Base-by-base conservation (phyloP, 2,329 filamentous ascomycete species). In the Nigrospora osmanthi region DNA sequence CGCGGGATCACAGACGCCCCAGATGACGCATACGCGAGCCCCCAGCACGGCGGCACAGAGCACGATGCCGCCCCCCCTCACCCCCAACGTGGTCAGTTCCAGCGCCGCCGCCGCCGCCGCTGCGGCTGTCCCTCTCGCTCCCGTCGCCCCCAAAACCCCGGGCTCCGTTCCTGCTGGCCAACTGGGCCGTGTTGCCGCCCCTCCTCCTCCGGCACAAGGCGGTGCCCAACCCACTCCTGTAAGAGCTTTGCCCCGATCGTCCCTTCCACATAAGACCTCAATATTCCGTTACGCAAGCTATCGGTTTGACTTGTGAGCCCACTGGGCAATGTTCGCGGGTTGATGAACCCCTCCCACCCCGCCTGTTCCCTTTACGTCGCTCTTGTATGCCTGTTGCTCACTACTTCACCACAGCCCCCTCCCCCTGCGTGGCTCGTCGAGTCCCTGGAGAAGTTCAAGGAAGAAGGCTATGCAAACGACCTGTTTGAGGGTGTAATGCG, bases 401-500 rank as follows among this genome's bases (percentile, higher is more conserved):
- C 53, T 45, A 55, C 46, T 36, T 44, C 23, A 37, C 51, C 43
- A 46, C 58, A 95, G 89, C 88, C 89, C 47, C 81, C 87, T 9
- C 83, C 89, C 15, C 90, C 91, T n/a, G 72, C 79, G 46, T 97
- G 93, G 93, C 85, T 98, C 45, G 71, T 75, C 46, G 68, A 76
- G 34, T 85, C 87, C 43, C 78, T 97, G n/a, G 71, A 78, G 47
- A 75, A 81, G 19, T 78, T 97, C 46, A 70, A 71, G 54, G 81
- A 81, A 53, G 58, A 57, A 16, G 66, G 67, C 15, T 91, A 95
- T 58, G 84, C 87, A 4, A 78, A 84, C 55, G 89, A 96, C 62
- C 76, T 78, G 30, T 97, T 97, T 61, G 89, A 95, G 64, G 85
- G 83, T 44, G 78, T 85, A 17, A 98, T 98, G 93, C 88, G 89